Percentiles rank a stretch among this genome's conserved stretches.
Evolutionary conservation across 2,329 filamentous ascomycete genomes (phyloP).

Genomic region (Colletotrichum sp.): DNA sequence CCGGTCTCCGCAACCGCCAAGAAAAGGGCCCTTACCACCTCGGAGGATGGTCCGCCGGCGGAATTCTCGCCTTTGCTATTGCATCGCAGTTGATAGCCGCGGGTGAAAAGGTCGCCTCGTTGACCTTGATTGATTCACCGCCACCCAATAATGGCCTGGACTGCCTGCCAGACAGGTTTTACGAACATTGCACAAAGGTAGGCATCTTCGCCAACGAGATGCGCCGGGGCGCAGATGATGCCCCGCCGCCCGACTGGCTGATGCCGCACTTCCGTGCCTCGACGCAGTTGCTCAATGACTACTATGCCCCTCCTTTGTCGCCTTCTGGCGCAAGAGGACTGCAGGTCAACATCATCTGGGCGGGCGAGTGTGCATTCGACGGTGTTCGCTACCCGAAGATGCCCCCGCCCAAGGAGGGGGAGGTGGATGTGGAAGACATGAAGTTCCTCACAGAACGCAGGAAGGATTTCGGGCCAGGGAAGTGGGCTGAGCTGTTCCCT

Average conservation of each 20-base stretch:
- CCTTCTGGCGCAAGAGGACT: constrained; percentile 64
- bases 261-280: constrained; percentile 75
- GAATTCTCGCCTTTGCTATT: constrained; percentile 73
- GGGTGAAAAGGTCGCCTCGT: constrained; percentile 52
- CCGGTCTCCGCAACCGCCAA: constrained; percentile 42
- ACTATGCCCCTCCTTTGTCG: constrained; percentile 59
- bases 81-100: constrained; percentile 62
- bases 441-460: constrained; percentile 74
- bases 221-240: constrained; percentile 44
- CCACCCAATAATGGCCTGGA: constrained; percentile 68
- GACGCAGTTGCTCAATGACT: constrained; percentile 70
- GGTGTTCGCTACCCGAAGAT: constrained; percentile 68
- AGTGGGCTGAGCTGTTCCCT: constrained; percentile 71
- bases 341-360: constrained; percentile 71
- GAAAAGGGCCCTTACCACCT: constrained; percentile 70
- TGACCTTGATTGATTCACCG: background rate
- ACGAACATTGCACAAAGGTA: constrained; percentile 74
- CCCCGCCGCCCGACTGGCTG: constrained; percentile 72
- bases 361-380: constrained; percentile 74
- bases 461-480: constrained; percentile 71
- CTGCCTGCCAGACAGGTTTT: constrained; percentile 66
- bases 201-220: constrained; percentile 67
- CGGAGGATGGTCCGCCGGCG: constrained; percentile 78
- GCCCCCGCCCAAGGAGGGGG: constrained; percentile 61
- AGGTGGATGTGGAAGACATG: constrained; percentile 46